A percentile compares a stretch with the other conserved stretches of the same genome.
phyloP scores from a whole-genome alignment of 495 filamentous ascomycete species.

The Xylaria scruposa region DNA sequence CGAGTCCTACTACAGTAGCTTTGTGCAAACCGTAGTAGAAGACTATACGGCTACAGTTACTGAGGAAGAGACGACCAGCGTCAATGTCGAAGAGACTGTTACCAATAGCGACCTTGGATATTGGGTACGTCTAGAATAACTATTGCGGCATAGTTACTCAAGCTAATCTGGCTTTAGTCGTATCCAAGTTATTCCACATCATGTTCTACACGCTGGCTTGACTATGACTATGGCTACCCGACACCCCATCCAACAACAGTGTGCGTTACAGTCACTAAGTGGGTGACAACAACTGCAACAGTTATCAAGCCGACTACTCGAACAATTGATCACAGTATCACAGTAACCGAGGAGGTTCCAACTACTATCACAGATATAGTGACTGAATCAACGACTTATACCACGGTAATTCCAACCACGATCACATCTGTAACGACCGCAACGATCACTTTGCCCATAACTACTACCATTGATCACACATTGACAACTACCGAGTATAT shows the following conservation, averaged over 20 bases:
- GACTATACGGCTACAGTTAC: constrained; percentile 24
- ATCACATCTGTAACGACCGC: constrained; percentile 38
- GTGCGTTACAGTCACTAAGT: constrained; percentile 36
- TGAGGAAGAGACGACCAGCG: constrained; percentile 32
- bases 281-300: constrained; percentile 34
- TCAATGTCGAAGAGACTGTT: constrained; percentile 17
- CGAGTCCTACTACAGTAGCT: constrained; percentile 24
- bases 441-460: constrained; percentile 30
- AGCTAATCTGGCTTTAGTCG: neutral
- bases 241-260: constrained; percentile 22
- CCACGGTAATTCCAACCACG: constrained; percentile 30
- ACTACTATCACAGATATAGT: constrained; percentile 32
- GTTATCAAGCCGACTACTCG: constrained; percentile 33
- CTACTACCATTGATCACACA: constrained; percentile 34
- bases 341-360: neutral
- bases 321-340: constrained; percentile 34
- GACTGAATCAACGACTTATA: constrained; percentile 24
- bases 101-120: constrained; percentile 10
- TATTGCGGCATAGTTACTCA: neutral
- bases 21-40: constrained; percentile 25
- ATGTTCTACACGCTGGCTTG: neutral
- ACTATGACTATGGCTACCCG: constrained; percentile 1
- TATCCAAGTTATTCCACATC: constrained; percentile 17
- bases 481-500: constrained; percentile 35
- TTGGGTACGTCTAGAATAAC: constrained; percentile 6